These are phyloP conservation scores for Lecanicillium sp. DNA, from an alignment of 2,329 filamentous ascomycete genomes.

Conservation along the genomic window DNA sequence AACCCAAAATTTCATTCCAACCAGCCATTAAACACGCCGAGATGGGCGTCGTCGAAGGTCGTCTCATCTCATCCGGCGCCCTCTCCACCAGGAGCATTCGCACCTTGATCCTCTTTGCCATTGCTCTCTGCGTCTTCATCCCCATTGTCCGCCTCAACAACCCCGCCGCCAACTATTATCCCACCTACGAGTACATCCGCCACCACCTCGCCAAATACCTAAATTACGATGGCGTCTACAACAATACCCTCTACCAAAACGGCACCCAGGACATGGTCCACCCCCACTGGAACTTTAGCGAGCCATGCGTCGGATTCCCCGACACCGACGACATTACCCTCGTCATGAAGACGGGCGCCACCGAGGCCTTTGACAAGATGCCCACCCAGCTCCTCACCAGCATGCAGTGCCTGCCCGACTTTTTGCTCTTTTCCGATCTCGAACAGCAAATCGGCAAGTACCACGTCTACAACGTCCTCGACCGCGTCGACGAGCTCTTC, in stretches of 20 bases:
- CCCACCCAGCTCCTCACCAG: slow-evolving; percentile 49
- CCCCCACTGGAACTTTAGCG: slow-evolving; percentile 27
- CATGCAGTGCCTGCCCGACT: slow-evolving; percentile 45
- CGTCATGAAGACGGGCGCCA: slow-evolving; percentile 53
- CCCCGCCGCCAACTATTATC: slow-evolving; percentile 18
- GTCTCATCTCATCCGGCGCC: too few species aligned
- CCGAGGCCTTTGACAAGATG: slow-evolving; percentile 45
- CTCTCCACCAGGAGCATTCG: too few species aligned
- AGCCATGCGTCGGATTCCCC: slow-evolving; percentile 33
- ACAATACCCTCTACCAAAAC: slow-evolving; percentile 30
- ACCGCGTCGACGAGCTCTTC: slow-evolving; percentile 28
- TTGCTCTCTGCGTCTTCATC: slow-evolving; percentile 15
- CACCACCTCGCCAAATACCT: slow-evolving; percentile 22
- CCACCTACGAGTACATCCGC: slow-evolving; percentile 20
- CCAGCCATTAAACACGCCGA: too few species aligned
- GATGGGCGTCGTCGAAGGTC: too few species aligned
- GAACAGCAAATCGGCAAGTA: slow-evolving; percentile 42
- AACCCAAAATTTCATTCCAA: too few species aligned
- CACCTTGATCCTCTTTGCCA: too few species aligned
- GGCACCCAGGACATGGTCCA: slow-evolving; percentile 25
- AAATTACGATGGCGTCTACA: slow-evolving; percentile 22
- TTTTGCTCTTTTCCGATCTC: slow-evolving; percentile 51
- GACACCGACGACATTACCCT: slow-evolving; percentile 37
- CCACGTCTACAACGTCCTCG: slow-evolving; percentile 32
- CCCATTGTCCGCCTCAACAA: slow-evolving; percentile 21